phyloP scores from a whole-genome alignment of 2,329 filamentous ascomycete species.

The Colletotrichum sp. region DNA sequence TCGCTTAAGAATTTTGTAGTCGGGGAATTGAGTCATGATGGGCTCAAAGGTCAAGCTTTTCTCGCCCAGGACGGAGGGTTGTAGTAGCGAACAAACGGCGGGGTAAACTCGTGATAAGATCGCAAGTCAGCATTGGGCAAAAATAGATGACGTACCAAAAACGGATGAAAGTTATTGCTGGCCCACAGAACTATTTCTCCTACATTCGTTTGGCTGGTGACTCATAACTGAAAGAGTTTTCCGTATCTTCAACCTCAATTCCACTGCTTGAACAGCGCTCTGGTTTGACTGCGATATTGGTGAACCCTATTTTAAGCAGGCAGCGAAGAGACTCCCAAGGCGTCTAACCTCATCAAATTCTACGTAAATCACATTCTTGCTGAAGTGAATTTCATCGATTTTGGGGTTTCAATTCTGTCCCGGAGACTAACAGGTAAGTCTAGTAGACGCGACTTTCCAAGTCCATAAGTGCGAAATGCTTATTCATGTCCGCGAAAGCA shows the following conservation, averaged over 20 bases:
- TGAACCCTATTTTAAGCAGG: rapidly evolving
- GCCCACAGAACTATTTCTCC: neutral
- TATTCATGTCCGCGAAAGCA: no score
- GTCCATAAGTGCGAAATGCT: rapidly evolving
- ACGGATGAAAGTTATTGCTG: neutral
- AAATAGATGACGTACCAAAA: neutral
- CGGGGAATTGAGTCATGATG: conserved; percentile 16
- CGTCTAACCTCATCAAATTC: no score
- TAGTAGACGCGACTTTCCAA: rapidly evolving
- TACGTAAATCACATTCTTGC: no score
- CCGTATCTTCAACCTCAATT: neutral
- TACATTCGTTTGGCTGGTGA: neutral
- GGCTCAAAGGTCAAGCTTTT: rapidly evolving
- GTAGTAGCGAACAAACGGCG: neutral
- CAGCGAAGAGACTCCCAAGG: no score
- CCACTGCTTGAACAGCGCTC: rapidly evolving
- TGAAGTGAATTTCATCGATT: no score
- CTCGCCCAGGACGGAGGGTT: rapidly evolving
- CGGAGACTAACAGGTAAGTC: neutral
- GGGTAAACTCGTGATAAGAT: neutral
- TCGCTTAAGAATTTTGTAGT: conserved; percentile 20
- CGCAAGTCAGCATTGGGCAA: neutral
- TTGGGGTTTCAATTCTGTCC: neutral
- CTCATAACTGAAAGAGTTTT: rapidly evolving
- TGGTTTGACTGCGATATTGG: rapidly evolving